Evolutionary conservation across 2,329 filamentous ascomycete species (phyloP).

Genomic region (Fusarium sp.): DNA sequence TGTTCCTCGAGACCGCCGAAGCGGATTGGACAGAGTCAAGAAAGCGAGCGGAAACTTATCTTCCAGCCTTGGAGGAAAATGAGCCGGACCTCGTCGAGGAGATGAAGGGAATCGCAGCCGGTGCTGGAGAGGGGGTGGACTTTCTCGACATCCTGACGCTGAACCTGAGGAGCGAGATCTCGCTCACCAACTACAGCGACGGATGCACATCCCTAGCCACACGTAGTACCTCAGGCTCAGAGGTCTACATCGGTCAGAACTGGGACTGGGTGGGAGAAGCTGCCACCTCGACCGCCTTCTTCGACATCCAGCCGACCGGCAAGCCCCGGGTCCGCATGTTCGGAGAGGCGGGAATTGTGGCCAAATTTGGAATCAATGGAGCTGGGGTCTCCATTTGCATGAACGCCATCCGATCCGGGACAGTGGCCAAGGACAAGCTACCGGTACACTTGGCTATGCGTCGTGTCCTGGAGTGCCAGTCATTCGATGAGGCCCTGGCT

Average conservation of each 20-base stretch:
- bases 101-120: not conserved
- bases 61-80: not conserved
- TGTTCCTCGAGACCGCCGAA: not conserved
- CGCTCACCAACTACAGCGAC: not conserved
- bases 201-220: not conserved
- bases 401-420: not conserved
- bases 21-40: not conserved
- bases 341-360: not conserved
- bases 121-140: not conserved
- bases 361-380: not conserved
- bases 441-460: not conserved
- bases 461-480: not conserved
- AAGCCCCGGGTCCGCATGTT: not conserved
- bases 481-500: not conserved
- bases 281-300: not conserved
- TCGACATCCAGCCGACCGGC: not conserved
- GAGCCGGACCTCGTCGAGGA: not conserved
- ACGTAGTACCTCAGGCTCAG: not conserved
- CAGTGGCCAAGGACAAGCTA: not conserved
- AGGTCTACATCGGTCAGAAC: not conserved
- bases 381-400: not conserved
- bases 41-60: not conserved
- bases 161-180: not conserved
- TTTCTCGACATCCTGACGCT: not conserved
- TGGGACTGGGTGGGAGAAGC: not conserved